Base-by-base conservation (phyloP, 805 yeast species). In the Teunomyces kruisii region DNA sequence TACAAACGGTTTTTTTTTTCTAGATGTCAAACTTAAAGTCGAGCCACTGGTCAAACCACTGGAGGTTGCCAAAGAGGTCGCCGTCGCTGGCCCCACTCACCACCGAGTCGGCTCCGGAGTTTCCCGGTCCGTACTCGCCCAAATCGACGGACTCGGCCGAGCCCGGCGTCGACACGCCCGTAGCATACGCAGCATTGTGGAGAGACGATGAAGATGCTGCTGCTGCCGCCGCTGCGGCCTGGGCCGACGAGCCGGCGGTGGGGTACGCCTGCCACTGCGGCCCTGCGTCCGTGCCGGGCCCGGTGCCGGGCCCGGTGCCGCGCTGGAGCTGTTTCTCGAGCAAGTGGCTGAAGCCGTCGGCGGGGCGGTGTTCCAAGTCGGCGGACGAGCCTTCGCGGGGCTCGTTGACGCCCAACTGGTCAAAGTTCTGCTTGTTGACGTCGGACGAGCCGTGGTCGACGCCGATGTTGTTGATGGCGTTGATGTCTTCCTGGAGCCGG, bases 21-120 rank as follows among this genome's bases (percentile, higher is more conserved):
- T 35, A 35, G 4, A 51, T 31, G 27, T 57, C 59, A 39, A 51
- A 50, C 39, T 54, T 55, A 37, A 61, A 58, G 44, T 68, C 69
- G 19, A 68, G 60, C 79, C 79, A 75, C 55, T 76, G 79, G 54
- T 79, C 82, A 46, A 79, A 79, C 84, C 84, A 79, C 49, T 68
- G 75, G 45, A 79, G 54, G 46, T 75, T 76, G 1, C 72, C 72
- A 17, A 76, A 56, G 17, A 76, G 48, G 33, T 58, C 55, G 29
- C 56, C 51, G 13, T 36, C 29, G 39, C 39, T 22, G 10, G 39
- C 16, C 6, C 29, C 27, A 16, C 28, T 26, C 3, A 3, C 28
- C 12, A 26, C 28, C 28, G 28, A 26, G 12, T 26, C 28, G 9
- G 28, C 28, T 3, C 27, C 12, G 9, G 14, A 12, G 12, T 8